Evolutionary conservation across 257 asterid genomes (phyloP).

Genomic region (Solanum peruvianum): DNA sequence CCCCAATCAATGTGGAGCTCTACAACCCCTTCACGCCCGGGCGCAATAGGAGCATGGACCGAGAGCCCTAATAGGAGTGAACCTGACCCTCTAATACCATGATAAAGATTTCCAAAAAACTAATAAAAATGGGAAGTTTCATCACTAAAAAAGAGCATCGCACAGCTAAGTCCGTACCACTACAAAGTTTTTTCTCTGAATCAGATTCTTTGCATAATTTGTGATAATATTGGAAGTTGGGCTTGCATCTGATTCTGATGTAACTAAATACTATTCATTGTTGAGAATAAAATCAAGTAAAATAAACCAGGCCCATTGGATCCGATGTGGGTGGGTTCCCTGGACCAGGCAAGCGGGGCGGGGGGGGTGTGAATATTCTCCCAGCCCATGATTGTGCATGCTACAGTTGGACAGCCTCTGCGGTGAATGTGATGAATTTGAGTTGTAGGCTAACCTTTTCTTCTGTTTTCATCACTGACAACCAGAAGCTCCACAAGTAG

Average conservation of each 20-base stretch:
- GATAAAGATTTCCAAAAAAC: neutral
- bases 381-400: neutral
- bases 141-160: neutral
- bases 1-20: neutral
- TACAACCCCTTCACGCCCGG: neutral
- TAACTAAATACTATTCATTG: neutral
- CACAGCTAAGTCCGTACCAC: neutral
- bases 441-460: neutral
- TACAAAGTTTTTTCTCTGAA: neutral
- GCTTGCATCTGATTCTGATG: neutral
- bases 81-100: neutral
- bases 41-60: accelerated
- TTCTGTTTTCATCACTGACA: neutral
- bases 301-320: neutral
- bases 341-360: neutral
- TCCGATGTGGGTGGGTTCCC: neutral
- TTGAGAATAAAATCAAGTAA: no score
- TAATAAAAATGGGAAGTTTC: neutral
- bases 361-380: neutral
- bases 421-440: neutral
- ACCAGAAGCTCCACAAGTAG: neutral
- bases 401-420: neutral
- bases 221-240: neutral
- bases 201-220: neutral
- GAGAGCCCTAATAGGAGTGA: neutral